Evolutionary conservation across 352 stramenopile genomes (phyloP).

Genomic region (Pythium rishiriense): DNA sequence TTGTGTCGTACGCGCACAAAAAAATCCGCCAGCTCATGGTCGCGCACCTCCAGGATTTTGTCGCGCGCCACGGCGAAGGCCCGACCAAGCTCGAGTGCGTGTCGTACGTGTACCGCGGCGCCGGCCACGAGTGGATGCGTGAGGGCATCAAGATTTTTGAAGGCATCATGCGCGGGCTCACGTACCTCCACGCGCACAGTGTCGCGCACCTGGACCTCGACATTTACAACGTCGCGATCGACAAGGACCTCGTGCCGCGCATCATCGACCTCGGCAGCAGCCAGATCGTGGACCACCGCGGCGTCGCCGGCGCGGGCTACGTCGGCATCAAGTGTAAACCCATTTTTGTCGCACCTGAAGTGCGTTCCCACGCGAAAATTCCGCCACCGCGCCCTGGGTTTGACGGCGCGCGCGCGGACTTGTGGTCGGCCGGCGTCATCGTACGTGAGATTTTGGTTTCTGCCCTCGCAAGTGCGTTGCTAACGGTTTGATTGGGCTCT

Average conservation of each 20-base stretch:
- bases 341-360: slow-evolving; percentile 73
- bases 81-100: slow-evolving; percentile 82
- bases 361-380: slow-evolving; percentile 60
- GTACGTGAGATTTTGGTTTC: slow-evolving; percentile 37
- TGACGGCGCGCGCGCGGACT: slow-evolving; percentile 66
- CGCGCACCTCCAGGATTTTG: slow-evolving; percentile 69
- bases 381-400: slow-evolving; percentile 65
- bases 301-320: slow-evolving; percentile 52
- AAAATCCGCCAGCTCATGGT: slow-evolving; percentile 71
- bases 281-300: slow-evolving; percentile 74
- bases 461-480: background rate
- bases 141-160: slow-evolving; percentile 70
- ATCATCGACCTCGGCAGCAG: slow-evolving; percentile 83
- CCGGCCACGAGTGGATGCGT: slow-evolving; percentile 78
- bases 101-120: slow-evolving; percentile 71
- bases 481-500: slow-evolving; percentile 7
- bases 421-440: slow-evolving; percentile 82
- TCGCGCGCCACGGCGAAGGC: slow-evolving; percentile 48
- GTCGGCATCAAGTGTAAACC: slow-evolving; percentile 86
- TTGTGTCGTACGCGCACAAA: slow-evolving; percentile 71
- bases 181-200: slow-evolving; percentile 77
- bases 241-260: slow-evolving; percentile 47
- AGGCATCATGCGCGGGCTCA: slow-evolving; percentile 64
- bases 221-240: slow-evolving; percentile 85
- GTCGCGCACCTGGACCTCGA: slow-evolving; percentile 83